Evolutionary conservation across 495 filamentous ascomycete species (phyloP).

Genomic region (Penicillium waksmanii): DNA sequence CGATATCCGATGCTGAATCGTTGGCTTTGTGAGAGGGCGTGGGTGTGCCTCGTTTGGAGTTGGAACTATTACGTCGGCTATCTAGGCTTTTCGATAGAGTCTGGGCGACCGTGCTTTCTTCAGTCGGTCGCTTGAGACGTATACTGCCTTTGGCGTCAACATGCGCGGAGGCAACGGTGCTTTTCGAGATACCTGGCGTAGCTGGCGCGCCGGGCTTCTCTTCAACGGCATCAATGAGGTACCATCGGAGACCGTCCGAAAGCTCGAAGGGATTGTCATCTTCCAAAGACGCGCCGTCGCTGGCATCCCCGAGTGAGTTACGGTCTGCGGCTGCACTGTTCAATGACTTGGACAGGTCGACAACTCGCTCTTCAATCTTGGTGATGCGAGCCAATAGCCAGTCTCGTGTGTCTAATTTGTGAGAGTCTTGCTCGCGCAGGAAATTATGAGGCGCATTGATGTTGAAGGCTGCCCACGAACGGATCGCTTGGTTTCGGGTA

Average conservation of each 20-base stretch:
- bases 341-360: slow-evolving; percentile 84
- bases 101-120: slow-evolving; percentile 66
- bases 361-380: slow-evolving; percentile 89
- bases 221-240: slow-evolving; percentile 88
- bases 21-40: slow-evolving; percentile 38
- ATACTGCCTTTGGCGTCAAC: slow-evolving; percentile 82
- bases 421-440: slow-evolving; percentile 86
- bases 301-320: slow-evolving; percentile 54
- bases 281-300: slow-evolving; percentile 67
- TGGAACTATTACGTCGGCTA: slow-evolving; percentile 83
- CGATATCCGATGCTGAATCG: slow-evolving; percentile 43
- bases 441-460: slow-evolving; percentile 97
- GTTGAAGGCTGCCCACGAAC: slow-evolving; percentile 98
- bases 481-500: slow-evolving; percentile 87
- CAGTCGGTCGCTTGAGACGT: slow-evolving; percentile 56
- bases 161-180: slow-evolving; percentile 84
- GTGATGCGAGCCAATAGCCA: slow-evolving; percentile 95
- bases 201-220: slow-evolving; percentile 94
- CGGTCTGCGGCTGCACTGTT: slow-evolving; percentile 59
- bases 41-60: slow-evolving; percentile 67
- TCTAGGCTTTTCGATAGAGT: slow-evolving; percentile 86
- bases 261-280: slow-evolving; percentile 98
- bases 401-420: slow-evolving; percentile 79
- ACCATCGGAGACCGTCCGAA: slow-evolving; percentile 95
- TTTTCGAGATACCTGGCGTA: slow-evolving; percentile 85